phyloP scores from a whole-genome alignment of 345 rosid species.

The Aquilaria sinensis region DNA sequence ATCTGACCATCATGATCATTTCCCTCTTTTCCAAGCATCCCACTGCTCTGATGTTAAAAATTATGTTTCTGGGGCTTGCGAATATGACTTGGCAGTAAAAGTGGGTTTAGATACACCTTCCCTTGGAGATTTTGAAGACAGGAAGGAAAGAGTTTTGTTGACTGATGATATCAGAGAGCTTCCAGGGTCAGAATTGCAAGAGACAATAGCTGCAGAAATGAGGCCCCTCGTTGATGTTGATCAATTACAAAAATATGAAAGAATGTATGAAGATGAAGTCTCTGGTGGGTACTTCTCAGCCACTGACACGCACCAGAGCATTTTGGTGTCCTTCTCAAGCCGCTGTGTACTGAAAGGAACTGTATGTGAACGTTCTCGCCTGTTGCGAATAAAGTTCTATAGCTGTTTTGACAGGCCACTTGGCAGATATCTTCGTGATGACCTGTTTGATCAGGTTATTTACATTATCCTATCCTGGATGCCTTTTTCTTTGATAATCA shows the following conservation, averaged over 20 bases:
- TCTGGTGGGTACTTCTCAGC: slow-evolving; percentile 71
- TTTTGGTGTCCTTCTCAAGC: slow-evolving; percentile 88
- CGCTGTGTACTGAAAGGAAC: slow-evolving; percentile 70
- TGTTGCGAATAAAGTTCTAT: slow-evolving; percentile 86
- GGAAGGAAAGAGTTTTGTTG: slow-evolving; percentile 11
- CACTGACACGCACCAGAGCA: slow-evolving; percentile 82
- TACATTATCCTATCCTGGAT: neutral
- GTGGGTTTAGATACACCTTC: slow-evolving; percentile 25
- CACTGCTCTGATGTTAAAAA: slow-evolving; percentile 24
- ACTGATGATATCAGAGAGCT: slow-evolving; percentile 20
- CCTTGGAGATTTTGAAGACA: slow-evolving; percentile 22
- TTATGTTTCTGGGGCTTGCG: slow-evolving; percentile 25
- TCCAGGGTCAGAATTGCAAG: slow-evolving; percentile 29
- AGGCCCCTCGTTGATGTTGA: slow-evolving; percentile 25
- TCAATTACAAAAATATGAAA: slow-evolving; percentile 37
- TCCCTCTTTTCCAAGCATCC: slow-evolving; percentile 23
- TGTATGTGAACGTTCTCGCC: slow-evolving; percentile 93
- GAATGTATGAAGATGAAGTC: slow-evolving; percentile 42
- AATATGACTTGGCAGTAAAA: slow-evolving; percentile 23
- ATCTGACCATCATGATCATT: slow-evolving; percentile 32
- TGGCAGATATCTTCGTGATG: slow-evolving; percentile 78
- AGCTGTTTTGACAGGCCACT: slow-evolving; percentile 97
- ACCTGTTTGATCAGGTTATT: slow-evolving; percentile 80
- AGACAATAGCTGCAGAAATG: slow-evolving; percentile 29
- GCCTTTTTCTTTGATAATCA: neutral